phyloP scores from a whole-genome alignment of 768 basidiomycete genomes.

The Psilocybe azurescens region DNA sequence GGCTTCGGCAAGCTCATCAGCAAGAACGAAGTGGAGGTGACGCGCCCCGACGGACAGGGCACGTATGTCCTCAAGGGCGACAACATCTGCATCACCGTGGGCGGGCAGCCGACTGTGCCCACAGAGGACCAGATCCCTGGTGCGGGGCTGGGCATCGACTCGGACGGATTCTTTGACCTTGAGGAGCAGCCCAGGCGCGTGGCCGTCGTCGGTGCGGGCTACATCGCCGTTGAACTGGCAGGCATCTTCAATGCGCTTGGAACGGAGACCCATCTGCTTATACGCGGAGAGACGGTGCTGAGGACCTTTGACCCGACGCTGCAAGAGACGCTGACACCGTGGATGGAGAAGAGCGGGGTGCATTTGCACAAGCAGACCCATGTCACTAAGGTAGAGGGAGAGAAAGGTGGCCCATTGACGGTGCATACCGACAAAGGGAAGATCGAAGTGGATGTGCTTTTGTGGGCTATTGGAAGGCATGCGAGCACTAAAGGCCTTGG shows the following conservation, averaged over 20 bases:
- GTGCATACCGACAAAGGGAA: conserved; percentile 77
- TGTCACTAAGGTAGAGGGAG: conserved; percentile 78
- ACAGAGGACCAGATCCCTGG: conserved; percentile 84
- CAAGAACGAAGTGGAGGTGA: conserved; percentile 74
- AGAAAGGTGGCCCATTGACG: conserved; percentile 72
- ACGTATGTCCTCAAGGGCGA: conserved; percentile 79
- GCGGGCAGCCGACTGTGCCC: conserved; percentile 84
- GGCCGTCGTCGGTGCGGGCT: conserved; percentile 95
- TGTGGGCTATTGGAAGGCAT: conserved; percentile 96
- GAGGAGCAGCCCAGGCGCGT: conserved; percentile 91
- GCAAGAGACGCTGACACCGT: conserved; percentile 81
- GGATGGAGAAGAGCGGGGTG: conserved; percentile 97
- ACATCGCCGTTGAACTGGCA: conserved; percentile 97
- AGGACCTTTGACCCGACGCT: conserved; percentile 91
- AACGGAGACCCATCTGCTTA: conserved; percentile 90
- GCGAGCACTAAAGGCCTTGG: conserved; percentile 81
- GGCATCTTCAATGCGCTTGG: conserved; percentile 93
- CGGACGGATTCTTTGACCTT: conserved; percentile 96
- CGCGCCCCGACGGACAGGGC: conserved; percentile 60
- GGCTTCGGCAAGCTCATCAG: conserved; percentile 80
- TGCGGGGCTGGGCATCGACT: conserved; percentile 87
- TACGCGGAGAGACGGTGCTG: conserved; percentile 88
- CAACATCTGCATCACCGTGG: conserved; percentile 83
- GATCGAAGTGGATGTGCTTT: conserved; percentile 82
- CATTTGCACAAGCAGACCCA: conserved; percentile 82